Evolutionary conservation across 2,329 filamentous ascomycete genomes (phyloP).

Genomic region (Ceratocystis diversiconidia): DNA sequence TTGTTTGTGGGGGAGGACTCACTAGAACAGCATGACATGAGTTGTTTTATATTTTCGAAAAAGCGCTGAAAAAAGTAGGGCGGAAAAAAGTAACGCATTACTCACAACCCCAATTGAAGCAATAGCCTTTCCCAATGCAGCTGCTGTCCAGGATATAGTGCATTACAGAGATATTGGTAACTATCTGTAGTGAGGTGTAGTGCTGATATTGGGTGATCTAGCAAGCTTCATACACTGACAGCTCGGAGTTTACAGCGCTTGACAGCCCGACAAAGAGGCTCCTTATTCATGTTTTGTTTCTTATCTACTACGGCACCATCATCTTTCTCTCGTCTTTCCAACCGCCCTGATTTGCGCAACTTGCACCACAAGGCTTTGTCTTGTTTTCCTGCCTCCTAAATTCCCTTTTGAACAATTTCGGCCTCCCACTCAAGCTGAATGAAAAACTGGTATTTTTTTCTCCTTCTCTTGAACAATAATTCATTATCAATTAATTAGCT

Average conservation of each 20-base stretch:
- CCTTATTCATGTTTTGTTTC: neutral
- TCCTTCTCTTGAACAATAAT: neutral
- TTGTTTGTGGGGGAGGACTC: neutral
- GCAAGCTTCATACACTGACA: neutral
- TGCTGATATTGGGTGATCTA: neutral
- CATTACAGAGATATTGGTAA: neutral
- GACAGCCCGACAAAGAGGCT: neutral
- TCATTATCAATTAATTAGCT: neutral
- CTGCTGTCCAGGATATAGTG: neutral
- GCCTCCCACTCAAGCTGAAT: neutral
- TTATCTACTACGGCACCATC: neutral
- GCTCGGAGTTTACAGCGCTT: neutral
- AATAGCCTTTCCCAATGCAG: neutral
- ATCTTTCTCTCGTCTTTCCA: neutral
- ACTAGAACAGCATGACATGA: neutral
- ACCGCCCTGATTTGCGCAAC: neutral
- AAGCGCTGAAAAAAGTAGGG: too few relatives aligned
- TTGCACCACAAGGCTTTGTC: neutral
- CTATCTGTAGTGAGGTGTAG: neutral
- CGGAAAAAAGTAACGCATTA: too few relatives aligned
- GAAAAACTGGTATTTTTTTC: neutral
- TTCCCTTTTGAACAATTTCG: neutral
- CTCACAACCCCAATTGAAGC: neutral
- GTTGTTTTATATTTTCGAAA: too few relatives aligned
- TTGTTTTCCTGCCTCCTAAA: constrained; percentile 5